Evolutionary conservation across 345 rosid genomes (phyloP), one percentile per base, ranked within the genome.

Genomic region (Eutrema japonicum): DNA sequence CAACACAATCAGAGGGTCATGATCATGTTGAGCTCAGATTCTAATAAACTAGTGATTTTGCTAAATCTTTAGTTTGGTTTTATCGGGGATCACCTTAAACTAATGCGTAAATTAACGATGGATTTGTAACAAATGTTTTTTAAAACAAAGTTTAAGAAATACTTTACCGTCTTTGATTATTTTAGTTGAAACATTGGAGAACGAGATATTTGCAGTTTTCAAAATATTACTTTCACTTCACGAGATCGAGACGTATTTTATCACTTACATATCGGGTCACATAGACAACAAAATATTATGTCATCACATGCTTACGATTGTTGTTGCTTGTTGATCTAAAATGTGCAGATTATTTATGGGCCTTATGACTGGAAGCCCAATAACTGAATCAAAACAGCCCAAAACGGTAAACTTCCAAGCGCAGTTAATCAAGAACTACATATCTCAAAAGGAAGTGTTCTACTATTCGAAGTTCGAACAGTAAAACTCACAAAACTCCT

Each of bases 1-100:
- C 48, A 66, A 50, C 68, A 42, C 58, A 75, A 75, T 75, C 70
- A 75, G 58, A 68, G 43, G 16, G 64, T 75, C 69, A 75, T 75
- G 16, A 75, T 75, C 74, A 61, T 75, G 71, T 76, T 75, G 79
- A 49, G 37, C 61, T 69, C 32, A 51, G 59, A 58, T 58, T 32
- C 12, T 66, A 74, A 49, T 40, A 49, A 48, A 66, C 37, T 37
- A 55, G 50, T 64, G 71, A n/a, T 55, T 41, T 75, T 67, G 11
- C 68, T 48, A 66, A 49, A 66, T 66, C 42, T 64, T 59, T 41
- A 41, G 33, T 67, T 59, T 48, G 73, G 54, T 61, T 57, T 5
- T 57, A 29, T 37, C 60, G 52, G 56, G 55, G 56, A 46, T 54
- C 38, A 36, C n/a, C 29, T 41, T 29, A 53, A 43, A 10, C 8